phyloP scores from a whole-genome alignment of 2,329 filamentous ascomycete genomes.

The Aspergillus transmontanensis region DNA sequence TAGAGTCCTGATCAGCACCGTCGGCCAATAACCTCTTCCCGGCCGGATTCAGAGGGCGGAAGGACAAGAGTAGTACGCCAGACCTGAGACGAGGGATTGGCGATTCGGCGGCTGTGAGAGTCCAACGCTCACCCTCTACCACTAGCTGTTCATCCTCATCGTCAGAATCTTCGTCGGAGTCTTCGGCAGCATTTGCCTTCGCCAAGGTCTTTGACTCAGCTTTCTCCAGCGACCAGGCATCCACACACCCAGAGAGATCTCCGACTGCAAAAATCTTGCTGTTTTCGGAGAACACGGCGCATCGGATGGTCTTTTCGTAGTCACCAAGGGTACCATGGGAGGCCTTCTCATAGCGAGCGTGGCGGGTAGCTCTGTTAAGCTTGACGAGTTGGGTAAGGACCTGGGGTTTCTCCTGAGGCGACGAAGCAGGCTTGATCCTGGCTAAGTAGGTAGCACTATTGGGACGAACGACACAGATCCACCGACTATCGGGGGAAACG shows the following conservation, averaged over 20 bases:
- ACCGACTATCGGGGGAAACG: slow-evolving; percentile 51
- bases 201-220: slow-evolving; percentile 34
- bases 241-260: slow-evolving; percentile 82
- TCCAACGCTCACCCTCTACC: slow-evolving; percentile 70
- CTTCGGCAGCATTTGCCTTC: slow-evolving; percentile 47
- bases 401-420: slow-evolving; percentile 46
- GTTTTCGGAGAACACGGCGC: slow-evolving; percentile 76
- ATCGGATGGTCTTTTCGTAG: slow-evolving; percentile 76
- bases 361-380: slow-evolving; percentile 41
- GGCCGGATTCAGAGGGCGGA: slow-evolving; percentile 52
- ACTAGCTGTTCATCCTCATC: slow-evolving; percentile 52
- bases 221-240: slow-evolving; percentile 77
- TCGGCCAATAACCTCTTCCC: slow-evolving; percentile 42
- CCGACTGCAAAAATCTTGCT: slow-evolving; percentile 76
- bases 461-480: slow-evolving; percentile 57
- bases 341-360: slow-evolving; percentile 46
- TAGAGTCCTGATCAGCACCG: slow-evolving; percentile 37
- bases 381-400: slow-evolving; percentile 48
- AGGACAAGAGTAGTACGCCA: slow-evolving; percentile 68
- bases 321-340: slow-evolving; percentile 68
- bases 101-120: slow-evolving; percentile 68
- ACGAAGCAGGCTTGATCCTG: slow-evolving; percentile 46
- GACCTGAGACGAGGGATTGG: slow-evolving; percentile 70
- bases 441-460: slow-evolving; percentile 62
- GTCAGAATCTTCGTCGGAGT: slow-evolving; percentile 53